Evolutionary conservation across 176 grass and related monocot genomes (phyloP).

Genomic region (Rhipidocladum racemiflorum): DNA sequence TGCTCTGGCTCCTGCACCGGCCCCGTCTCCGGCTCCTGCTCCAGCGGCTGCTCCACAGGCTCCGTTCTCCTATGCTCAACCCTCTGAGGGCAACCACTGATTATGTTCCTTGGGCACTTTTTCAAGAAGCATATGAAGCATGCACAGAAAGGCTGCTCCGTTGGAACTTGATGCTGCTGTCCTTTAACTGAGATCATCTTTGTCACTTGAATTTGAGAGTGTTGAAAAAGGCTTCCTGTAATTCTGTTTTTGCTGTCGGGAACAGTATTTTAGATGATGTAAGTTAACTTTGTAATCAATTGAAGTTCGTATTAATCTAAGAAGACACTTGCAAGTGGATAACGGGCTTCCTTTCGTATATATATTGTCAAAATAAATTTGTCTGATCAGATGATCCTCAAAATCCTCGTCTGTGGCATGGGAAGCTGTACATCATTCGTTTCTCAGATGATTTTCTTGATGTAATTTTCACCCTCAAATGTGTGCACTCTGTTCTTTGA

Average conservation of each 20-base stretch:
- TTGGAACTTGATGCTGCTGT: not conserved
- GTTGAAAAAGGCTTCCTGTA: slow-evolving; percentile 6
- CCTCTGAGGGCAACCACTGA: slow-evolving; percentile 49
- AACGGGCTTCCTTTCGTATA: not conserved
- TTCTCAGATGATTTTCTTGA: too few species aligned
- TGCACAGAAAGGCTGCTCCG: not conserved
- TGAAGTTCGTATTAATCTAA: not conserved
- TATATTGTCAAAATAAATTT: not conserved
- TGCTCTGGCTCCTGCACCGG: slow-evolving; percentile 26
- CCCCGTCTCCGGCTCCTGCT: slow-evolving; percentile 27
- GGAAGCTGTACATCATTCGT: not conserved
- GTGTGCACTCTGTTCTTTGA: not conserved
- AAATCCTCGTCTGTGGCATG: not conserved
- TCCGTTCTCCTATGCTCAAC: slow-evolving; percentile 40
- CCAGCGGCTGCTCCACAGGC: slow-evolving; percentile 30
- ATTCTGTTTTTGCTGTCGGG: not conserved
- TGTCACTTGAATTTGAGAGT: slow-evolving; percentile 6
- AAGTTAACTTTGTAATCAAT: slow-evolving; percentile 22
- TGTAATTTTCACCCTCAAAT: not conserved
- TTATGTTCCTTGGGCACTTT: not conserved
- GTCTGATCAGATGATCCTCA: not conserved
- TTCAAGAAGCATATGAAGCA: not conserved
- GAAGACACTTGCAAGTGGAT: not conserved
- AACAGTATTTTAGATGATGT: slow-evolving; percentile 15
- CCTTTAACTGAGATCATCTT: not conserved